Evolutionary conservation across 208 protist species (phyloP), one percentile per base, ranked within the genome.

Genomic region (Acanthamoeba polyphaga): DNA sequence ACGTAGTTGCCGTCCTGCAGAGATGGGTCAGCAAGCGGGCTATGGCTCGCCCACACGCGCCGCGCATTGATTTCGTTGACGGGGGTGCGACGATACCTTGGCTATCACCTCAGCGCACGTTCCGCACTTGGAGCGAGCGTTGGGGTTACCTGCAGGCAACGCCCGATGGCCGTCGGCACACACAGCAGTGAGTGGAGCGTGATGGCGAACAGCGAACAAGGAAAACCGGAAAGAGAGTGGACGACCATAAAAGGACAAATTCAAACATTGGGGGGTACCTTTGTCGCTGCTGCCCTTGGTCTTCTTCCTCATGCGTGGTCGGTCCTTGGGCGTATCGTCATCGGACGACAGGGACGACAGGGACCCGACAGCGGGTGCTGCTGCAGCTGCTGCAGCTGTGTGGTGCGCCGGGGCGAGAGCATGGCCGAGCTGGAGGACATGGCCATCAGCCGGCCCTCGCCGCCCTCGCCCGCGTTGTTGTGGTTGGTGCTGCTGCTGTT

Each of bases 1-100:
- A 80, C 72, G 24, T 80, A 51, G 72, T 80, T 80, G 38, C 43
- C 72, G 38, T 80, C 72, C 68, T 76, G 68, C 66, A 32, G 15
- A 4, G 24, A 34, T 27, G 24, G 24, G 12, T 24, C 24, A 12
- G 10, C 38, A 1, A 38, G 38, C 38, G 1, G 8, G 1, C 2
- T 12, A 3, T 64, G 7, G 4, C 22, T 27, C 60, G 22, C 60
- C 7, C 22, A 66, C 60, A 66, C 60, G 22, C 24, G 60, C 24
- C 27, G 27, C 60, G 60, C 2, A 1, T 66, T 17, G 60, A 27
- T 4, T 1, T n/a, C n/a, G n/a, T n/a, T n/a, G n/a, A n/a, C n/a
- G n/a, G n/a, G n/a, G 60, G 60, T 13, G 6, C 60, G 60, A 12
- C 17, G 17, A 1, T 66, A n/a, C 60, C 66, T 72, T 72, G 24